Evolutionary conservation across 768 basidiomycete genomes (phyloP), one percentile per base, ranked within the genome.

Genomic region (Leucosporidium yakuticum): DNA sequence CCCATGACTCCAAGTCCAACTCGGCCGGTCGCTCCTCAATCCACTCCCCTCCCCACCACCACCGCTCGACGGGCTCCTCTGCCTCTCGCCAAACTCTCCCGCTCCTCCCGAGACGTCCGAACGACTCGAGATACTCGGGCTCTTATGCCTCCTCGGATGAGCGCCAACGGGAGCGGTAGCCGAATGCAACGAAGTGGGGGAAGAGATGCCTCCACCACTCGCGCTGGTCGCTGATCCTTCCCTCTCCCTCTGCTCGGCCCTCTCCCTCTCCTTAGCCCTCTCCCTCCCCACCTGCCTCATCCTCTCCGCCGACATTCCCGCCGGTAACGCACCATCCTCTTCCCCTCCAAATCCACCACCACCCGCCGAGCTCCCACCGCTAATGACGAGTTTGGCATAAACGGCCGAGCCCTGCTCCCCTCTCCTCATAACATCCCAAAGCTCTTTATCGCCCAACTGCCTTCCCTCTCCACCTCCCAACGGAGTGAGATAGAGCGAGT

Each of bases 401-500:
- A 90, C 91, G 75, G 83, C 87, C 32, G 84, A 80, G 25, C 44
- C 59, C 44, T 23, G 17, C 7, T 48, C 44, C 25, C 44, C 59
- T 4, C 25, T 21, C 59, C 36, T 51, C 48, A 14, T 4, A 47
- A 93, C 82, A 23, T 84, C 82, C 74, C 89, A 83, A 9, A 98
- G 80, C 68, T 81, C 82, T 34, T 90, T 87, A 69, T 88, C 85
- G 19, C 84, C 80, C 39, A 96, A 85, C 20, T 86, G 86, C 6
- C 89, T 86, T 54, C 88, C 84, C 23, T 88, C 88, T 71, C 82
- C 87, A 32, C 85, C 83, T 67, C 89, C 90, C 74, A 96, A 88
- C 78, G 90, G 89, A 0, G 92, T 95, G 69, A 86, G 88, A 81
- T 90, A 92, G 63, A 98, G 88, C 31, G 87, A 85, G 76, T 87